Conservation (phyloP, 305 asterid genomes). For the Nicotiana rustica region DNA sequence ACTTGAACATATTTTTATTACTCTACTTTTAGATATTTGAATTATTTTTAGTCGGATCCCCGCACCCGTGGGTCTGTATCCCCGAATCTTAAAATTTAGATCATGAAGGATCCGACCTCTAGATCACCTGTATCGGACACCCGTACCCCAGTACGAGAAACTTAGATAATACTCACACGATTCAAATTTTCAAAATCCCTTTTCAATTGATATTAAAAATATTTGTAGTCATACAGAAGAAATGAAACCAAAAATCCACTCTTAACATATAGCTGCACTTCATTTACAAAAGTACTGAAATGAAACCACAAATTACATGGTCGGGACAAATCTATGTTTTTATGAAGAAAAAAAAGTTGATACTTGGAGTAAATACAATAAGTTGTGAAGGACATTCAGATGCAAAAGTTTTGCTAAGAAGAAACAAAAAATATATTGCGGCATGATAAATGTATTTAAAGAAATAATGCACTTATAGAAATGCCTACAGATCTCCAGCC, state of each 20-base stretch:
- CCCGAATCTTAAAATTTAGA: too few species aligned
- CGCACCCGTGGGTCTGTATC: too few species aligned
- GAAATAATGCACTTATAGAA: background rate
- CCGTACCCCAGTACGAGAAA: too few species aligned
- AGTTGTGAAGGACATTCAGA: background rate
- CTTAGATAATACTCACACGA: too few species aligned
- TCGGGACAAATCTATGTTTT: background rate
- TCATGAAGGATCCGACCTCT: too few species aligned
- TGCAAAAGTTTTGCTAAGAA: background rate
- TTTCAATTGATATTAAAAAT: background rate
- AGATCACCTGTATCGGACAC: too few species aligned
- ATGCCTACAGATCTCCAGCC: background rate
- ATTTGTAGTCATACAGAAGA: background rate
- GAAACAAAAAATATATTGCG: background rate
- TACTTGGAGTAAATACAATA: background rate
- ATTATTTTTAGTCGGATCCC: too few species aligned
- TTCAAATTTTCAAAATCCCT: background rate
- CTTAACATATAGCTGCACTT: background rate
- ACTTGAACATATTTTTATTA: too few species aligned
- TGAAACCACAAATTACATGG: background rate
- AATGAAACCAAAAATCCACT: background rate
- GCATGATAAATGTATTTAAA: background rate
- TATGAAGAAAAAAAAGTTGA: background rate
- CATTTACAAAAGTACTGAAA: constrained; percentile 1
- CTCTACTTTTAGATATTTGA: too few species aligned